Evolutionary conservation across 257 asterid genomes (phyloP), one percentile per base, ranked within the genome.

Genomic region (Petunia secreta): DNA sequence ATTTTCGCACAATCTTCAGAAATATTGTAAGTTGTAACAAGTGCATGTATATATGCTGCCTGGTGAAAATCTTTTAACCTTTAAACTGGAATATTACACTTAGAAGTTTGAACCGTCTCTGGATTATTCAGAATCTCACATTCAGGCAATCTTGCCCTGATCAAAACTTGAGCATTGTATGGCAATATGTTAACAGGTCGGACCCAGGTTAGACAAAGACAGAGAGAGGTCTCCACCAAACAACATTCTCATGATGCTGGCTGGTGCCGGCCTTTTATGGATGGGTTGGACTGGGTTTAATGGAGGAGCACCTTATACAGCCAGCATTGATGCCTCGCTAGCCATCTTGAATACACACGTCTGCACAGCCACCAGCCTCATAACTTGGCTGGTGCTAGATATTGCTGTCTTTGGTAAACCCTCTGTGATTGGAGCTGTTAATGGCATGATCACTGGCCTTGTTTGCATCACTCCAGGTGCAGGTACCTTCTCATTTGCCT

Each of bases 261-360:
- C 85, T 67, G 95, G 95, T 9, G 92, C 83, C 1, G 95, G 92
- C 11, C 80, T 90, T 85, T 38, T 90, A 50, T 90, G 94, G 95
- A 77, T 91, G 76, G 95, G 95, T 1, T 89, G 92, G 95, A 85
- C 86, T 0, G 95, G 95, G 41, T 91, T 91, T 89, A 91, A 91
- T 13, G 95, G 95, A 25, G 92, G 92, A 11, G 95, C 88, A 1
- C 89, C 91, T 4, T 91, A 89, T 37, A 90, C 91, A 0, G 86
- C 92, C 38, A 85, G 76, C 75, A 60, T 77, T 0, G 57, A 81
- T 2, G 83, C 91, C 0, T 81, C 94, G 34, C 59, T 91, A 80
- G 95, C 95, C 57, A 80, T 89, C 52, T 36, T 91, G 74, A 91
- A 91, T 83, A 91, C 95, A 3, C 92, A 91, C 63, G 87, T 87